Base-by-base conservation (phyloP, 2,329 filamentous ascomycete genomes). In the Rachicladosporium sp. region DNA sequence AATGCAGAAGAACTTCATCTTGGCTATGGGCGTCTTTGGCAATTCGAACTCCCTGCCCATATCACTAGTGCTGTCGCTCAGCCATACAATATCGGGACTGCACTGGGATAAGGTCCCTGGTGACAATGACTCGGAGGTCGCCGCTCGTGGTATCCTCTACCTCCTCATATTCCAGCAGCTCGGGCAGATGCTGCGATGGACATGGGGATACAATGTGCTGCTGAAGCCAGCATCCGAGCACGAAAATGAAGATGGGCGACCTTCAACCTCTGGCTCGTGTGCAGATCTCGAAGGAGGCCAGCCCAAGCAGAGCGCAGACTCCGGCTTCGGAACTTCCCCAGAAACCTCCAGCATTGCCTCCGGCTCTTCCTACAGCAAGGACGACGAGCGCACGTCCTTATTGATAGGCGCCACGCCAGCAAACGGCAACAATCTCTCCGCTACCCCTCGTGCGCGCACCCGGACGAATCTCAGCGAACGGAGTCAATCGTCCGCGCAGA, bases 11-110 rank as follows among this genome's bases (percentile, higher is more conserved):
- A 98, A 98, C 65, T 98, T 98, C 56, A 82, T 98, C 32, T 83
- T 86, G 27, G 91, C 91, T 38, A 98, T 98, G 91, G 88, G 84
- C 36, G 78, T 96, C 36, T 98, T 98, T 60, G 91, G 89, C 52
- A 98, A 98, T 61, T 96, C 89, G 29, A 98, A 98, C 64, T 96
- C 91, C 11, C 73, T 98, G 12, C 91, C 91, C 0, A 96, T 98
- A 45, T 98, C 91, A 0, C 77, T 98, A 41, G 87, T 98, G 46
- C 74, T 96, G 42, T 95, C 89, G 6, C 73, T 98, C 8, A 93
- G 89, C 10, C 83, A 94, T 58, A 98, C 91, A 0, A 71, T 98
- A 41, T 78, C 80, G 52, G 91, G 91, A 4, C 70, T 98, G 27
- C 89, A 96, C 59, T 98, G 91, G 91, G 81, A 89, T 62, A 81